These are phyloP conservation scores for Crassisporium funariophilum DNA, from an alignment of 768 basidiomycete species.

Conservation along the genomic window DNA sequence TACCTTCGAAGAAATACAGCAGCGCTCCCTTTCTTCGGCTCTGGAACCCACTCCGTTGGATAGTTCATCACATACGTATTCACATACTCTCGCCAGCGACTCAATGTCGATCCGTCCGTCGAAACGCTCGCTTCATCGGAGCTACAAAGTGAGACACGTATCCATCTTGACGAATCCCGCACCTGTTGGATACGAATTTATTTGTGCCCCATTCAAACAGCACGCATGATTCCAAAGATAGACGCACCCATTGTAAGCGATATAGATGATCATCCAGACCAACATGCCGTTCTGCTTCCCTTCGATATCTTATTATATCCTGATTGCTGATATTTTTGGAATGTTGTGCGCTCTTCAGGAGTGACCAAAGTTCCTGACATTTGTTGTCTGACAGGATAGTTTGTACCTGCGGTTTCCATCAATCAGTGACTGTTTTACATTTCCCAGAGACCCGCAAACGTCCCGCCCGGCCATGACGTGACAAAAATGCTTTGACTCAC, in stretches of 20 bases:
- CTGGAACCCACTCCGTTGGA: constrained; percentile 71
- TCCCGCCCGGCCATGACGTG: no score
- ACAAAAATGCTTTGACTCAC: constrained; percentile 44
- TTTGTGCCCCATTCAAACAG: constrained; percentile 12
- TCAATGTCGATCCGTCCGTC: constrained; percentile 47
- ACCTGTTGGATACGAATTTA: constrained; percentile 44
- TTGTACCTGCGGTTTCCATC: constrained; percentile 62
- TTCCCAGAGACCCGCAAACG: background rate
- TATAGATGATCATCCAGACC: constrained; percentile 79
- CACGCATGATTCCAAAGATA: constrained; percentile 10
- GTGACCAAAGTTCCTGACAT: constrained; percentile 81
- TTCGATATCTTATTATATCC: constrained; percentile 75
- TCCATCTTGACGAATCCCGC: constrained; percentile 49
- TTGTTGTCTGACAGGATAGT: constrained; percentile 82
- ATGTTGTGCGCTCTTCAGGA: constrained; percentile 67
- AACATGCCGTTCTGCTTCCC: constrained; percentile 76
- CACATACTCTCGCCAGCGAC: constrained; percentile 75
- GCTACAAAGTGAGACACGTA: constrained; percentile 64
- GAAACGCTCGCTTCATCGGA: constrained; percentile 66
- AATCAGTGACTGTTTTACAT: background rate
- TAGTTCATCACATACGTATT: constrained; percentile 71
- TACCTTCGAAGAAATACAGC: constrained; percentile 64
- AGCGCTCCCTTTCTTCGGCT: constrained; percentile 34
- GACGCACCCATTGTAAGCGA: constrained; percentile 76
- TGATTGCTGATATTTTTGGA: constrained; percentile 55